Base-by-base conservation (phyloP, 345 rosid species). In the Cardamine resedifolia region DNA sequence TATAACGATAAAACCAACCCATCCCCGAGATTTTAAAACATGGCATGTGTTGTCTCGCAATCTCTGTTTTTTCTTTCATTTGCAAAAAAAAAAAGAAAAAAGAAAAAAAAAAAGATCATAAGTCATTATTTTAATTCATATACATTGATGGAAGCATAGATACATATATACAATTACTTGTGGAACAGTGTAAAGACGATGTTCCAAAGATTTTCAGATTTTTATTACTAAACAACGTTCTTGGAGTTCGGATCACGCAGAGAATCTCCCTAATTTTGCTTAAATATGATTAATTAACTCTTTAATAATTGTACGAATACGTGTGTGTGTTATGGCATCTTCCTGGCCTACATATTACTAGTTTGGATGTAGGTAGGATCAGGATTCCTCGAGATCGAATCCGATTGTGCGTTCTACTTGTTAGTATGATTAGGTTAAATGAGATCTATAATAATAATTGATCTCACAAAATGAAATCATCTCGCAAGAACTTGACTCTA, bases 1-100 rank as follows among this genome's bases (percentile, higher is more conserved):
- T 70, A 77, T 64, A 65, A 64, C 76, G 76, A 70, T 71, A 64
- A 77, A 71, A 77, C 76, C 71, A 70, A 77, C 80, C 76, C 80
- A 71, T 71, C 49, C 80, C 68, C 49, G 31, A 58, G 67, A 70
- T 57, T 65, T 77, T 64, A 58, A 77, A 66, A 77, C 83, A 82
- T 44, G 69, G 58, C 89, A 85, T 82, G 85, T 83, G 89, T 83
- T 57, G 72, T 79, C 83, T 77, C 78, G 77, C 72, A 70, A 80
- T 53, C 80, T 81, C 69, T 64, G 78, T 77, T 48, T 77, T 63
- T 14, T 76, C 26, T 38, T 65, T 59, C 67, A 4, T 67, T 59
- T 28, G 10, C 21, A 41, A 67, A 50, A 33, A 14, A 7, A 24
- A 60, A n/a, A n/a, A n/a, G n/a, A n/a, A n/a, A n/a, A n/a, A n/a